phyloP scores from a whole-genome alignment of 108 stramenopile species.

The Nitzschia palea region DNA sequence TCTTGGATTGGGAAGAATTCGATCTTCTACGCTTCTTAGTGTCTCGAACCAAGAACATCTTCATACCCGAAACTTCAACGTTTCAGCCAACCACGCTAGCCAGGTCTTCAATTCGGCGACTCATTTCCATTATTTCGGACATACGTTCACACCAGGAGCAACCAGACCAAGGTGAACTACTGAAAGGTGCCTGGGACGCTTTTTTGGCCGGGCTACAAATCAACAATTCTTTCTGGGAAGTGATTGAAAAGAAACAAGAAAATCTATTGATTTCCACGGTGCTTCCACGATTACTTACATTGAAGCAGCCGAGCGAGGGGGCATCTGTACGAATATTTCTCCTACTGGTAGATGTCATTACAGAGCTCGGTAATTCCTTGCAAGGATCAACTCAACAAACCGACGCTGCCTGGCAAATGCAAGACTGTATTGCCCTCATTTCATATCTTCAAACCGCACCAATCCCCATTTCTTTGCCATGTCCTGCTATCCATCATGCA shows the following conservation, averaged over 20 bases:
- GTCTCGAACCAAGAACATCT: slow-evolving; percentile 3
- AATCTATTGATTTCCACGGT: neutral
- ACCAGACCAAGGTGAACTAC: too few species aligned
- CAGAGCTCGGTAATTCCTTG: neutral
- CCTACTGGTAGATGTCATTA: neutral
- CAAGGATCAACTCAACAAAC: neutral
- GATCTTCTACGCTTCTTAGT: slow-evolving; percentile 4
- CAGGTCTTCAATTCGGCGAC: slow-evolving; percentile 5
- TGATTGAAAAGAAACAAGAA: too few species aligned
- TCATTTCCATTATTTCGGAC: neutral
- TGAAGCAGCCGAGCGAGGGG: neutral
- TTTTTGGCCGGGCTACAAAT: neutral
- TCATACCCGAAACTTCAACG: neutral
- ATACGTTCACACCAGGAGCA: too few species aligned
- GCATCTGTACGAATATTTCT: neutral
- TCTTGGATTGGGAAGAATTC: neutral
- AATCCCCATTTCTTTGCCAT: too few species aligned
- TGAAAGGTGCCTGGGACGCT: neutral
- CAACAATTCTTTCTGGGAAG: too few species aligned
- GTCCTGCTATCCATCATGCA: too few species aligned
- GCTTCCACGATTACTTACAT: neutral
- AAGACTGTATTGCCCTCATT: neutral
- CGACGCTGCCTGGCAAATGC: neutral
- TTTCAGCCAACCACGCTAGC: slow-evolving; percentile 5
- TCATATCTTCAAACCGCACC: neutral